Evolutionary conservation across 345 rosid genomes (phyloP).

Genomic region (Syzygium grande): DNA sequence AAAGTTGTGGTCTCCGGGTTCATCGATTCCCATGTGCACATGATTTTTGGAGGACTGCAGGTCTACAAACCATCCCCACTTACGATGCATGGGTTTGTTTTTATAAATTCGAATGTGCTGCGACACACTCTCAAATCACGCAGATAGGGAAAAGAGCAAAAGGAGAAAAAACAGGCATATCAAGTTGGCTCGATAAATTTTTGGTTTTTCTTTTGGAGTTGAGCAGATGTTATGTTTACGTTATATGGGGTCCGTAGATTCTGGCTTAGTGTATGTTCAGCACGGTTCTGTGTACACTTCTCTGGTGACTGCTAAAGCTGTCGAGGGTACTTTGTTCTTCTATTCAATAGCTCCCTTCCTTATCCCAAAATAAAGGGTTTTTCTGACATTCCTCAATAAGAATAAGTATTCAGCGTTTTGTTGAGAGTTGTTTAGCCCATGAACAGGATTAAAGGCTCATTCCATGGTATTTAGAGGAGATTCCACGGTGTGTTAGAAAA

Average conservation of each 20-base stretch:
- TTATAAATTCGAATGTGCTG: not conserved
- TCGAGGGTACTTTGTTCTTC: not conserved
- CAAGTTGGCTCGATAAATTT: not conserved
- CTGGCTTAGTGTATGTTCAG: not conserved
- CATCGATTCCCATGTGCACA: conserved; percentile 91
- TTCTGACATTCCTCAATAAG: not conserved
- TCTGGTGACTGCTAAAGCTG: not conserved
- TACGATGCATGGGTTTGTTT: not conserved
- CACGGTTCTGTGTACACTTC: not conserved
- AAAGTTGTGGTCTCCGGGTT: conserved; percentile 85
- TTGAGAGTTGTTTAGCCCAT: not conserved
- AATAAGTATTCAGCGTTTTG: no score
- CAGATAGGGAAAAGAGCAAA: not conserved
- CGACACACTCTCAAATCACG: not conserved
- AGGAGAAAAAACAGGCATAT: not conserved
- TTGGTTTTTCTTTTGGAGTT: not conserved
- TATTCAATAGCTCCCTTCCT: not conserved
- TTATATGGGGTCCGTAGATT: not conserved
- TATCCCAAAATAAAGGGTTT: not conserved
- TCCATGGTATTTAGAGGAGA: not conserved
- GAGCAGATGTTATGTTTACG: not conserved
- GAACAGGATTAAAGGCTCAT: not conserved
- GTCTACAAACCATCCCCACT: conserved; percentile 14
- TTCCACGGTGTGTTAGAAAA: not conserved
- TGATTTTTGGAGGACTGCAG: conserved; percentile 77